Percentiles rank a stretch among this genome's conserved stretches.
These are phyloP conservation scores for Pseudogymnoascus sp. DNA, from an alignment of 2,329 filamentous ascomycete genomes.

Conservation along the genomic window DNA sequence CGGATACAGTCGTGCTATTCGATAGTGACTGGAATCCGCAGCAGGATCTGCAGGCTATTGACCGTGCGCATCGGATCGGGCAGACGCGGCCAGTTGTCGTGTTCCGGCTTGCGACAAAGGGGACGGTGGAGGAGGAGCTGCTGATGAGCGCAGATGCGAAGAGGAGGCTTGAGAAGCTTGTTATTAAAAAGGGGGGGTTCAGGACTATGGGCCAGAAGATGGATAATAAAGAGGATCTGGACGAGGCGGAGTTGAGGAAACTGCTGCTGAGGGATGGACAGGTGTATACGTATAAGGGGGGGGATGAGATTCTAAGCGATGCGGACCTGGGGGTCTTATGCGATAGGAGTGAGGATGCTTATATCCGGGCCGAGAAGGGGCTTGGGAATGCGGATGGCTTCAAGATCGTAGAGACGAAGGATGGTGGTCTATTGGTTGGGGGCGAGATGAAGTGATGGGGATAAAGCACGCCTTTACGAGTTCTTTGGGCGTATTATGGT, in stretches of 20 bases:
- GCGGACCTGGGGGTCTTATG: constrained; percentile 70
- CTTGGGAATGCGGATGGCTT: constrained; percentile 64
- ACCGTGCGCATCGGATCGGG: constrained; percentile 89
- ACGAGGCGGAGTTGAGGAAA: constrained; percentile 52
- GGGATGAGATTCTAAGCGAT: constrained; percentile 62
- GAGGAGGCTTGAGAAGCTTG: constrained; percentile 81
- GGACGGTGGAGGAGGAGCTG: constrained; percentile 82
- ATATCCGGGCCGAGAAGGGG: constrained; percentile 67
- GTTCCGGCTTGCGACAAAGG: constrained; percentile 86
- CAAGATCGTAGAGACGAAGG: constrained; percentile 72
- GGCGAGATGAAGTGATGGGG: constrained; percentile 15
- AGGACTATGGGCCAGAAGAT: constrained; percentile 58
- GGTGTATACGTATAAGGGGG: constrained; percentile 50
- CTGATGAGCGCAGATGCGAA: constrained; percentile 86
- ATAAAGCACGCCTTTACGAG: not conserved
- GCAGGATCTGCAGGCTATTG: constrained; percentile 92
- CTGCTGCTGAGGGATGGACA: constrained; percentile 65
- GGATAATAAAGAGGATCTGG: constrained; percentile 38
- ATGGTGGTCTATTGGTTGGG: constrained; percentile 28
- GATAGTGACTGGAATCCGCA: constrained; percentile 93
- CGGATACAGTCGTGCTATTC: constrained; percentile 88
- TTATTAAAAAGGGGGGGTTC: constrained; percentile 90
- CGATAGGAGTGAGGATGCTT: constrained; percentile 57
- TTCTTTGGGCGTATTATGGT: not conserved
- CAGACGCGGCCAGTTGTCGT: constrained; percentile 88